Evolutionary conservation across 148 eudicot species (phyloP), one percentile per base, ranked within the genome.

Genomic region (Arctostaphylos glauca): DNA sequence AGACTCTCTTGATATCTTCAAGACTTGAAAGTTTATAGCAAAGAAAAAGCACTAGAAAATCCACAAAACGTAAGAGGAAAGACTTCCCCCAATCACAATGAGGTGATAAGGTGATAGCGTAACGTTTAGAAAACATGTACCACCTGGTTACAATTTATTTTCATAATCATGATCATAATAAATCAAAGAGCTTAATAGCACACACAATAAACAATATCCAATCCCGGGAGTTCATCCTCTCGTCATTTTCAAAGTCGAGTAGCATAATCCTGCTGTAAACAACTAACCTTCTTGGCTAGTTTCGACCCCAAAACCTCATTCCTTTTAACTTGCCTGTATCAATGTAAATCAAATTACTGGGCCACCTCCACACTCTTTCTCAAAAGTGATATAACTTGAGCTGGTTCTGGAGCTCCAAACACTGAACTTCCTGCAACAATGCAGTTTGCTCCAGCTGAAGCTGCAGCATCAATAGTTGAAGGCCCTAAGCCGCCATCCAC

Each of bases 401-500:
- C 92, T 2, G 98, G 99, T 48, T 92, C 92, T 19, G 95, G 85
- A 82, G 99, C 96, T 53, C 98, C 97, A 82, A 96, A 96, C 58
- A 96, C 94, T 43, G 98, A 94, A 83, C 98, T 96, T 73, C 99
- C 99, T 10, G 99, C 99, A 54, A 96, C 99, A 54, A 96, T 96
- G 88, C 96, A 92, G 88, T 96, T 96, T 80, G 98, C 98, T 81
- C 98, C 98, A 13, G 98, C 97, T 84, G 92, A 81, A 44, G 98
- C 95, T 16, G 98, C 98, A 41, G 83, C 86, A 64, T 92, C 92
- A 56, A 96, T 94, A 41, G 98, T 96, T 78, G 94, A 94, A 81
- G 97, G 94, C 79, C 98, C 98, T 85, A 96, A 89, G 81, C 99
- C 98, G 58, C 98, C 98, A 88, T 96, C 99, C 68, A 96, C 99